Evolutionary conservation across 495 filamentous ascomycete species (phyloP).

Genomic region (Aspergillus bridgeri): DNA sequence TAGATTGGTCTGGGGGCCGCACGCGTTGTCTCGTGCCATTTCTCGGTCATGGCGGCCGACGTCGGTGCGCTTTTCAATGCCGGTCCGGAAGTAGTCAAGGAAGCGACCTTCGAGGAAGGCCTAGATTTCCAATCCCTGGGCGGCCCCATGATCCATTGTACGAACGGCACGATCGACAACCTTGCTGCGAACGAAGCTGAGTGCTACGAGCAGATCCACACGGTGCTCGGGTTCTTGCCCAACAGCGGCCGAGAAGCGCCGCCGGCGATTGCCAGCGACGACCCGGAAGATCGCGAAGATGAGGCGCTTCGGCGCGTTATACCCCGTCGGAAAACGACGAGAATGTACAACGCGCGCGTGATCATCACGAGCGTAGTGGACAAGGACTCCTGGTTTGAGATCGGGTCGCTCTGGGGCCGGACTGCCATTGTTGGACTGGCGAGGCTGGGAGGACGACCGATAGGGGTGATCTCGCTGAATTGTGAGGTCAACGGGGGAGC

Average conservation of each 20-base stretch:
- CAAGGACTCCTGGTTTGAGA: constrained; percentile 56
- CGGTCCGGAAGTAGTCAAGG: constrained; percentile 59
- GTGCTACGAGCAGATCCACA: constrained; percentile 57
- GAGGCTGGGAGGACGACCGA: constrained; percentile 50
- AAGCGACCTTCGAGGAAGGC: constrained; percentile 58
- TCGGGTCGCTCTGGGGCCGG: constrained; percentile 58
- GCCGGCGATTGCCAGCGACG: constrained; percentile 42
- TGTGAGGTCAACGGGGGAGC: constrained; percentile 60
- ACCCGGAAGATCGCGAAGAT: constrained; percentile 45
- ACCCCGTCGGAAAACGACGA: constrained; percentile 50
- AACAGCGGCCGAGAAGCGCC: constrained; percentile 53
- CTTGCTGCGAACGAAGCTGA: constrained; percentile 56
- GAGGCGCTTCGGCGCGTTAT: constrained; percentile 52
- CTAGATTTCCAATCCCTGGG: constrained; percentile 54
- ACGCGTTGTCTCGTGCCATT: constrained; percentile 57
- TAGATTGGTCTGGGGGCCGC: constrained; percentile 61
- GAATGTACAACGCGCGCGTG: constrained; percentile 57
- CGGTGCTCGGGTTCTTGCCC: constrained; percentile 53
- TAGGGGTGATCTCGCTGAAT: constrained; percentile 55
- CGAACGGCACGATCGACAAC: constrained; percentile 65
- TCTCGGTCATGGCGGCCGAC: constrained; percentile 63
- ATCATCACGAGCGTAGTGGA: constrained; percentile 58
- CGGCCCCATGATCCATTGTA: constrained; percentile 58
- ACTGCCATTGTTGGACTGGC: constrained; percentile 59
- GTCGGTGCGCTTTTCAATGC: constrained; percentile 61